Evolutionary conservation across 176 grass and related monocot genomes (phyloP), one percentile per base, ranked within the genome.

Genomic region (Carex scoparia): DNA sequence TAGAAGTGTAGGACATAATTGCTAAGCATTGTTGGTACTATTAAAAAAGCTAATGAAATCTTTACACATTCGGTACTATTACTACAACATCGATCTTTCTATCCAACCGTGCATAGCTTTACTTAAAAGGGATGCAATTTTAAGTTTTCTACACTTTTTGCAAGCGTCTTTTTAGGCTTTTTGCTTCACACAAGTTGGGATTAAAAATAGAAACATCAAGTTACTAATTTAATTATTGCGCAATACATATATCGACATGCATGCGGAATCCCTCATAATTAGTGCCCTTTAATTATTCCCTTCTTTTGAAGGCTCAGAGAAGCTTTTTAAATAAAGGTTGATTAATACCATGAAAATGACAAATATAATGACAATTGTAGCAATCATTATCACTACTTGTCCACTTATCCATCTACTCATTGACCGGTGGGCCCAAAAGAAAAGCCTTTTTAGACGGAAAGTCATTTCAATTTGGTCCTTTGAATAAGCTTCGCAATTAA

Each of bases 241-340:
- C n/a, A 28, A 44, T 65, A 18, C 77, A 58, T 67, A 65, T 28
- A 49, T 48, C 14, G 30, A 62, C 56, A 82, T 67, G 80, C 80
- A 76, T 76, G 71, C 71, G 71, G 74, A 18, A 67, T 83, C 38
- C 80, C 48, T 83, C 44, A 68, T 83, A 68, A 83, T 83, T 69
- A 83, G 44, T 68, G 81, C 54, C 81, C 67, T 78, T 40, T 40
- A 5, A 40, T 40, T 81, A 81, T 81, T 83, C 27, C 81, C 81
- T 49, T 83, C 61, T 68, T 83, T 83, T 68, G 2, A 83, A 32
- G 81, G 3, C 38, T 69, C 62, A 44, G 16, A 55, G 18, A 55
- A 48, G 27, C 51, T 78, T 78, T 78, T 78, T 32, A 30, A 76
- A 57, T 78, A 78, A 78, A 57, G 74, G 51, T 56, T 53, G 13